Conservation (phyloP, 306 rosid genomes). For the Corylus americana region DNA sequence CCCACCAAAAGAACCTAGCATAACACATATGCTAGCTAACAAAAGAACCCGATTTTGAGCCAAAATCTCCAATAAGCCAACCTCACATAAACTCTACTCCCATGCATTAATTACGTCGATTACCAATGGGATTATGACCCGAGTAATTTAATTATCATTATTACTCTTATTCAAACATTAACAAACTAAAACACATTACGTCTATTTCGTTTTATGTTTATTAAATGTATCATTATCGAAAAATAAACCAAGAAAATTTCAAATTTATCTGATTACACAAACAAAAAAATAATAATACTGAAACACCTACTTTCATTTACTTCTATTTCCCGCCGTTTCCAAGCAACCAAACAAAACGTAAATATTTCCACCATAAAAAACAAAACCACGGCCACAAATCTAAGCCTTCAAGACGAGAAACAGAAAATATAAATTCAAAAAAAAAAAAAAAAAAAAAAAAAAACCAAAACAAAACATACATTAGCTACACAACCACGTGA, state of each 20-base stretch:
- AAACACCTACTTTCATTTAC: not conserved
- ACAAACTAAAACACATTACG: not conserved
- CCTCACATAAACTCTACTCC: not conserved
- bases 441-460: not conserved
- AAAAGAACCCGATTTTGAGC: not conserved
- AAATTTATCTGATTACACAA: not conserved
- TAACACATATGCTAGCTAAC: not conserved
- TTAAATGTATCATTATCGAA: not conserved
- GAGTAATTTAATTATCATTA: not conserved
- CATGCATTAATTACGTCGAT: not conserved
- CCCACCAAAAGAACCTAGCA: not conserved
- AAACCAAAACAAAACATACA: not conserved
- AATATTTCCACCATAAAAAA: not conserved
- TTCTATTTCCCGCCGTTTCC: not conserved
- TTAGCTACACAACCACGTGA: not conserved
- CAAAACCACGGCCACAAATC: conserved; percentile 17
- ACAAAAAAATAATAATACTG: not conserved
- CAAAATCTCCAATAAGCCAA: not conserved
- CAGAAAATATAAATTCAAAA: not conserved
- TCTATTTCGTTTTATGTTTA: not conserved
- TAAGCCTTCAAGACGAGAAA: not conserved
- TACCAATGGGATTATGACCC: not conserved
- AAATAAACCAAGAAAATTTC: not conserved
- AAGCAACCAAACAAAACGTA: not conserved
- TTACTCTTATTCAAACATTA: not conserved